These are phyloP conservation scores for Litchi chinensis DNA, from an alignment of 345 rosid species.

Conservation along the genomic window DNA sequence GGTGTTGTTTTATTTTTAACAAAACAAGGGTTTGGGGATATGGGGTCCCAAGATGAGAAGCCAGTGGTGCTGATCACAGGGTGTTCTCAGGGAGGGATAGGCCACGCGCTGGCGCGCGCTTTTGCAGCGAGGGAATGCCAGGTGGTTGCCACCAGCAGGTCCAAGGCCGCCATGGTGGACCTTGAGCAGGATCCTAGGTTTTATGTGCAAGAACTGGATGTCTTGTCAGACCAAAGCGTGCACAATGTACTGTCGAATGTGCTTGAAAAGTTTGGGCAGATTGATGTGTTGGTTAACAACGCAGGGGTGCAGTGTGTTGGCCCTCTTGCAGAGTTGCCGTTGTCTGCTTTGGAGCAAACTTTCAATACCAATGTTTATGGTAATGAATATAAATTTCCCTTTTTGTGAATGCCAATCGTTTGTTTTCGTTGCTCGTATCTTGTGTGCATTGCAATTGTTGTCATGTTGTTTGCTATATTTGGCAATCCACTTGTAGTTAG, in stretches of 20 bases:
- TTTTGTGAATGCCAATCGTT: background rate
- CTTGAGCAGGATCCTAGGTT: constrained; percentile 68
- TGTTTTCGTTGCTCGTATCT: background rate
- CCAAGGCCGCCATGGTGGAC: constrained; percentile 62
- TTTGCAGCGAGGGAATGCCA: constrained; percentile 61
- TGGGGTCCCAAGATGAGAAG: constrained; percentile 38
- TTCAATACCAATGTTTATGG: constrained; percentile 82
- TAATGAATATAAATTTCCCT: constrained; percentile 17
- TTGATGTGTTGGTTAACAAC: constrained; percentile 85
- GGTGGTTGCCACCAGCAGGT: constrained; percentile 79
- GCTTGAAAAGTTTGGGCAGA: constrained; percentile 57
- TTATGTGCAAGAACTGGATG: constrained; percentile 70
- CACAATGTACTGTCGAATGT: constrained; percentile 44
- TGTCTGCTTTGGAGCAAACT: constrained; percentile 56
- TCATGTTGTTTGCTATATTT: background rate
- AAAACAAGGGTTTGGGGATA: constrained; percentile 8
- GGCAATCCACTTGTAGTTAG: background rate
- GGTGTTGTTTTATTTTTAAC: background rate
- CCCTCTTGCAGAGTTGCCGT: constrained; percentile 79
- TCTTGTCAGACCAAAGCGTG: constrained; percentile 65
- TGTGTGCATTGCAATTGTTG: background rate
- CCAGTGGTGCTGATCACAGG: constrained; percentile 83
- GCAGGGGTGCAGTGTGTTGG: constrained; percentile 88
- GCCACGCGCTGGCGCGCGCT: constrained; percentile 79
- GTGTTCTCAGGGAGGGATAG: constrained; percentile 83